A percentile compares a stretch with the other conserved stretches of the same genome.
Evolutionary conservation across 129 eudicot species (phyloP).

Genomic region (Lactuca saligna): DNA sequence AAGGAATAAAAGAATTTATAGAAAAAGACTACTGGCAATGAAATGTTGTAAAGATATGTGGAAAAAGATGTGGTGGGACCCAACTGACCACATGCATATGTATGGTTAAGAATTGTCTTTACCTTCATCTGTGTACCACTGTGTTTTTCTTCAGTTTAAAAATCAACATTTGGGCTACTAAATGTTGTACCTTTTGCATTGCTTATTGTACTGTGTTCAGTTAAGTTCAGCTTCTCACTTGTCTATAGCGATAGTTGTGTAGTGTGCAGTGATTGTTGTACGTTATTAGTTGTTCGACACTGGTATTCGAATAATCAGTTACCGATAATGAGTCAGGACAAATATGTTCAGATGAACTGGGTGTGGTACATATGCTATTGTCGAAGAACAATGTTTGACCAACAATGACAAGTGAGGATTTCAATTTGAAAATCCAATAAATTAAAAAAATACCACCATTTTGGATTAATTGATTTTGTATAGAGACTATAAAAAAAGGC

Average conservation of each 20-base stretch:
- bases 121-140: constrained; percentile 26
- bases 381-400: not conserved
- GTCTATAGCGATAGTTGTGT: constrained; percentile 16
- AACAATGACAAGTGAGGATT: not conserved
- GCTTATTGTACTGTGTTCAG: constrained; percentile 12
- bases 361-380: not conserved
- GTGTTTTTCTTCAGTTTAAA: constrained; percentile 16
- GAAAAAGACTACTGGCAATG: not conserved
- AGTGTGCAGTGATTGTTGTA: constrained; percentile 3
- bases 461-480: too few relatives aligned
- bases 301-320: not conserved
- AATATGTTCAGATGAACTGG: not conserved
- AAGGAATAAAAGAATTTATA: not conserved
- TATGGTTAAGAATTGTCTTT: constrained; percentile 26
- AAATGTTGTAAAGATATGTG: constrained; percentile 6
- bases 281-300: too few relatives aligned
- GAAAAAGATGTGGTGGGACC: constrained; percentile 1
- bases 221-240: not conserved
- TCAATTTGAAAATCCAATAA: not conserved
- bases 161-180: constrained; percentile 15
- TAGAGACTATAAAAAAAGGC: too few relatives aligned
- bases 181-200: constrained; percentile 18
- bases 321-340: not conserved
- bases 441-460: not conserved
- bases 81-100: constrained; percentile 15